Base-by-base conservation (phyloP, 225 moss, liverwort and hornwort genomes). In the Polytrichum commune region DNA sequence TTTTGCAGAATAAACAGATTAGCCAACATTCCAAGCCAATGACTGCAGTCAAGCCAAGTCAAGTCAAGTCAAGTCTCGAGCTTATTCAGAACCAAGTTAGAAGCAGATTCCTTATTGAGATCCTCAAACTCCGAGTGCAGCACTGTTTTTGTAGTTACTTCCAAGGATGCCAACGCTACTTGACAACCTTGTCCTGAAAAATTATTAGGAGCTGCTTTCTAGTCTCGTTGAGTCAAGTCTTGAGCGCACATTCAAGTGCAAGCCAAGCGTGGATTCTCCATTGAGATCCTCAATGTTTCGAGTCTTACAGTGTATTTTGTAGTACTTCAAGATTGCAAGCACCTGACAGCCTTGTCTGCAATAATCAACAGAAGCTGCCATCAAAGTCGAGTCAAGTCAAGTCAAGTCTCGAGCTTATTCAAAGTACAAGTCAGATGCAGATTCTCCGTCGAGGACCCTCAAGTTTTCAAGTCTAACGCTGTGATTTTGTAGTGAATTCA, bases 1-100 rank as follows among this genome's bases (percentile, higher is more conserved):
- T 55, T 67, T 19, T 68, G 68, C 68, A 68, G 68, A 55, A 9
- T 16, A 6, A 68, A 25, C 68, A 53, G 68, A 68, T 2, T 53
- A 53, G 18, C 20, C 27, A 53, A 26, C 23, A 27, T 54, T 25
- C 54, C 54, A 68, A 22, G 18, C 18, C 68, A 68, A 68, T 24
- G 33, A 30, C 20, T 66, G 60, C 24, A 7, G 60, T 60, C 22
- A 7, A 60, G 60, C 8, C 7, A 3, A 23, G 24, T 60, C 60
- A n/a, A 60, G 24, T 60, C 60, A n/a, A 60, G 60, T 60, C 60
- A 23, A 23, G 60, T 60, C 24, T 24, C 7, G 24, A 60, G 24
- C 60, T 22, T 20, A 6, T 8, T 60, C 60, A 60, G 7, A 60
- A 20, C 7, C 22, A 46, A 46, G 46, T 46, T 46, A 46, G 46